phyloP scores from a whole-genome alignment of 805 yeast species.

The Pichia membranifaciens region DNA sequence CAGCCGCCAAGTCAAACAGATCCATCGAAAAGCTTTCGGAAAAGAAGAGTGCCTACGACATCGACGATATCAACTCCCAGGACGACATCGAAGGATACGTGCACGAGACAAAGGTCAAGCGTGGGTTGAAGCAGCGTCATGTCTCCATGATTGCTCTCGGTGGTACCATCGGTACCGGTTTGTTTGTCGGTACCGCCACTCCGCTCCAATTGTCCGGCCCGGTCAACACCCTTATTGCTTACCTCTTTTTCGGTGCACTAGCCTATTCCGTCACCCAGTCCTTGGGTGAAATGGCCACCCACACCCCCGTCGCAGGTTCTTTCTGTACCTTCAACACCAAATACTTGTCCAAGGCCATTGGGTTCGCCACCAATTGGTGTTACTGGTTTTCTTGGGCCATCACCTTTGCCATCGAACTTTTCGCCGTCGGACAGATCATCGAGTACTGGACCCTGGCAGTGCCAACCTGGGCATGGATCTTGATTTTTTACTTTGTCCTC shows the following conservation, averaged over 20 bases:
- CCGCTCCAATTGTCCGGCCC: slow-evolving; percentile 62
- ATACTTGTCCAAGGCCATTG: slow-evolving; percentile 64
- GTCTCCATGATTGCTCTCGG: slow-evolving; percentile 74
- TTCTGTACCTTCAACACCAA: slow-evolving; percentile 66
- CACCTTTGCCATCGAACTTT: slow-evolving; percentile 68
- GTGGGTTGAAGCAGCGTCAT: slow-evolving; percentile 61
- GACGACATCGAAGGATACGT: slow-evolving; percentile 9
- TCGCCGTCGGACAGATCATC: slow-evolving; percentile 63
- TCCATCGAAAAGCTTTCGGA: background rate
- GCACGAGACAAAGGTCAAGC: slow-evolving; percentile 28
- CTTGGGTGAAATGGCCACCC: slow-evolving; percentile 78
- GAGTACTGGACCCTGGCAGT: slow-evolving; percentile 64
- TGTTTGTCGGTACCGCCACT: slow-evolving; percentile 58
- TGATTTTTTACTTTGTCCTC: slow-evolving; percentile 55
- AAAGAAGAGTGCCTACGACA: background rate
- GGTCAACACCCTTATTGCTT: slow-evolving; percentile 59
- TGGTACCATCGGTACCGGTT: slow-evolving; percentile 76
- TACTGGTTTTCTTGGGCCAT: slow-evolving; percentile 78
- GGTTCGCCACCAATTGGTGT: slow-evolving; percentile 66
- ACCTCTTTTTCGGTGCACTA: slow-evolving; percentile 57
- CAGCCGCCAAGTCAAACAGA: background rate
- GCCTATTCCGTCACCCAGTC: slow-evolving; percentile 65
- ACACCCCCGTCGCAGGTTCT: slow-evolving; percentile 62
- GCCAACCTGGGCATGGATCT: slow-evolving; percentile 69
- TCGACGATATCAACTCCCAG: background rate